Conservation (phyloP, 768 basidiomycete genomes). For the Pleurotus tuber-regium region DNA sequence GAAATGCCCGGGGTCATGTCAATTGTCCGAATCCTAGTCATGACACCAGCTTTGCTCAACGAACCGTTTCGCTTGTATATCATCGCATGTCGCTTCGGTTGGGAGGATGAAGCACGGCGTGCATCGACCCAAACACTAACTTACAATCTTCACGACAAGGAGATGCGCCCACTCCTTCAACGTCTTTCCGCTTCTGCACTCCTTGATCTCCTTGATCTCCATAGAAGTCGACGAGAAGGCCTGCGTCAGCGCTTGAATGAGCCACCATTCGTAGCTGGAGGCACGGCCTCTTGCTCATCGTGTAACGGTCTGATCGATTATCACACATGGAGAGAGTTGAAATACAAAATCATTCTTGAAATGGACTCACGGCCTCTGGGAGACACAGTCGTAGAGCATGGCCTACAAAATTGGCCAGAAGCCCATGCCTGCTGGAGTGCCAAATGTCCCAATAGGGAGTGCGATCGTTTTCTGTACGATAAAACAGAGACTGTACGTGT, state of each 20-base stretch:
- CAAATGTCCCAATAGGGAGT: constrained; percentile 42
- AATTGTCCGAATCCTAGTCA: constrained; percentile 55
- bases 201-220: constrained; percentile 53
- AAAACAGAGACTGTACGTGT: constrained; percentile 50
- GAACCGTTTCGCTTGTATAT: constrained; percentile 54
- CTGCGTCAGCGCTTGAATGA: constrained; percentile 49
- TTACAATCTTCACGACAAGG: constrained; percentile 46
- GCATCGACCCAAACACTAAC: constrained; percentile 57
- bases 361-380: constrained; percentile 59
- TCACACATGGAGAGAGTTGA: constrained; percentile 64
- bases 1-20: constrained; percentile 66
- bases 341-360: constrained; percentile 52
- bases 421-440: constrained; percentile 63
- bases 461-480: constrained; percentile 54
- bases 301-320: constrained; percentile 52
- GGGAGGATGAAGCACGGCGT: constrained; percentile 52
- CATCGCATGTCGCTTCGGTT: constrained; percentile 54
- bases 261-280: constrained; percentile 53
- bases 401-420: constrained; percentile 53
- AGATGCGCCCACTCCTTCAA: constrained; percentile 41
- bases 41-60: constrained; percentile 47
- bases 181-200: constrained; percentile 50
- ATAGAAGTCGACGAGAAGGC: constrained; percentile 47
- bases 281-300: constrained; percentile 45
- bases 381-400: constrained; percentile 49